A percentile compares a stretch with the other conserved stretches of the same genome.
Evolutionary conservation across 805 yeast genomes (phyloP).

Genomic region (Starmerella vitae): DNA sequence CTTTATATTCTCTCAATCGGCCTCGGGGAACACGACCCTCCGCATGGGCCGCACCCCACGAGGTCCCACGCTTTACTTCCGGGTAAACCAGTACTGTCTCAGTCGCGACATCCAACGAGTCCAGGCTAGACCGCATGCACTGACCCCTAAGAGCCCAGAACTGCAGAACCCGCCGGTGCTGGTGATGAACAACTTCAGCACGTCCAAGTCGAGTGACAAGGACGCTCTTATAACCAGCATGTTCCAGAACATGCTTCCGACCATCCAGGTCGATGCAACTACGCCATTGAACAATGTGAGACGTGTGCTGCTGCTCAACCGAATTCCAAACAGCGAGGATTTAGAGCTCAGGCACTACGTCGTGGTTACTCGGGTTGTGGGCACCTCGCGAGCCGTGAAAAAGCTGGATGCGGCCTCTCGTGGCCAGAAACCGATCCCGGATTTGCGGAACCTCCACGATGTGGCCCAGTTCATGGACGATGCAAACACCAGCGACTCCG

Average conservation of each 20-base stretch:
- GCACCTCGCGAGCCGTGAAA: conserved; percentile 55
- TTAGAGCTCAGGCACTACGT: conserved; percentile 83
- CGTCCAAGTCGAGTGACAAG: conserved; percentile 49
- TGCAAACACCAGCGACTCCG: conserved; percentile 79
- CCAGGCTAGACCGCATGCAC: conserved; percentile 65
- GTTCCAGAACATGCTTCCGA: conserved; percentile 92
- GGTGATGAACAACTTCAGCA: conserved; percentile 78
- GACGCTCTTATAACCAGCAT: conserved; percentile 78
- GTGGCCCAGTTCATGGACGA: conserved; percentile 75
- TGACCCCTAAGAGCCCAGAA: conserved; percentile 39
- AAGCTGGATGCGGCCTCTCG: conserved; percentile 52
- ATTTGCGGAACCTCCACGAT: conserved; percentile 51
- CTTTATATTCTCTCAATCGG: conserved; percentile 69
- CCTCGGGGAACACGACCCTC: conserved; percentile 60
- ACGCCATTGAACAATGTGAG: conserved; percentile 63
- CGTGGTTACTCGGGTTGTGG: conserved; percentile 69
- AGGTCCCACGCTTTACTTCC: conserved; percentile 87
- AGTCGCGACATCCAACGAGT: conserved; percentile 63
- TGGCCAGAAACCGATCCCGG: conserved; percentile 54
- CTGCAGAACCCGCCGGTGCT: conserved; percentile 64
- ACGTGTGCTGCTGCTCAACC: conserved; percentile 73
- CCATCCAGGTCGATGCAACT: conserved; percentile 64
- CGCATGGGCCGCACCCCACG: conserved; percentile 79
- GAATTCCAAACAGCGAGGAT: conserved; percentile 52
- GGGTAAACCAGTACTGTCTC: conserved; percentile 61